Base-by-base conservation (phyloP, 1,284 basidiomycete genomes). In the Chalciporus sp. region DNA sequence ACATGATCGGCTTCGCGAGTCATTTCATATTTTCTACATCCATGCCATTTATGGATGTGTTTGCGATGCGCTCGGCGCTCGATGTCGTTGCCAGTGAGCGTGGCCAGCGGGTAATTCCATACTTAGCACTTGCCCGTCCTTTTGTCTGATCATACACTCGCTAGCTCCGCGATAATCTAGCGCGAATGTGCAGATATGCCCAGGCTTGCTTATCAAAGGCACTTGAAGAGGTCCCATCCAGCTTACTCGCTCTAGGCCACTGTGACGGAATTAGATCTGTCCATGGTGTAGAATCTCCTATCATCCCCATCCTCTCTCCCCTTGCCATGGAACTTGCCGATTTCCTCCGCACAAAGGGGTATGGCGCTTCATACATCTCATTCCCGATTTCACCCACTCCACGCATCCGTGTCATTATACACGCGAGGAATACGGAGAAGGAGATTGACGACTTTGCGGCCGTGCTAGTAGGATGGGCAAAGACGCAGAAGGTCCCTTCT, bases 1-100 rank as follows among this genome's bases (percentile, higher is more conserved):
- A 81, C 66, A 67, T 86, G 8, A 75, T 83, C 70, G 85, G 84
- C 63, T 85, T 83, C 67, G 81, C 83, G 3, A 67, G 82, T 43
- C 79, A 82, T 7, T 72, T 85, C 46, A 79, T 82, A 49, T 83
- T 78, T 65, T 79, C 76, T 5, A 82, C 80, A 0, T 75, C 76
- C 0, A 65, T 77, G 58, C 72, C 77, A 6, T 70, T 74, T 45
- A 69, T 75, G 26, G 78, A 75, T 52, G 67, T 79, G 0, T 61
- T 76, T 7, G 73, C 77, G 1, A 70, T 82, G n/a, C 59, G 73
- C 20, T 69, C 73, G 42, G 72, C 74, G 1, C 75, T 80, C 59
- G 73, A 77, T 41, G 58, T 76, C 29, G 64, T 83, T 17, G 63
- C 73, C 40, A 62, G 69, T 14, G 65, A 64, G 0, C 60, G 71